Conservation (phyloP, 2,329 filamentous ascomycete species). For the Curvularia sp. region DNA sequence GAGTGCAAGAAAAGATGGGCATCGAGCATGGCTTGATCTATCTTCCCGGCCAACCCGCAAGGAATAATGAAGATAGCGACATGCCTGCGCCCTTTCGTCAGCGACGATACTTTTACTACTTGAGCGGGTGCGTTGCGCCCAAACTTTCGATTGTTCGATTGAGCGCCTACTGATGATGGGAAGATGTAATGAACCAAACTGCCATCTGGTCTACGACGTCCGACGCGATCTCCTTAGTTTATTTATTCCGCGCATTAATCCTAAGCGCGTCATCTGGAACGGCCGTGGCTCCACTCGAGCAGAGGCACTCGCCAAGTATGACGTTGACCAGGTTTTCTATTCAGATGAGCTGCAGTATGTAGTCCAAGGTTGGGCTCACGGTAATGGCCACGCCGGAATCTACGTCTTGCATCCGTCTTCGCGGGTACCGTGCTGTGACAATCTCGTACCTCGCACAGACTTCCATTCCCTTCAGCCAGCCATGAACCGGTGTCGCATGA, state of each 20-base stretch:
- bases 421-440: slow-evolving; percentile 22
- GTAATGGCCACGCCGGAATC: slow-evolving; percentile 28
- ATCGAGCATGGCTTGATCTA: slow-evolving; percentile 60
- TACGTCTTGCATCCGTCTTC: slow-evolving; percentile 48
- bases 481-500: slow-evolving; percentile 78
- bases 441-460: slow-evolving; percentile 27
- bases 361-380: slow-evolving; percentile 42
- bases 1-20: slow-evolving; percentile 47
- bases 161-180: slow-evolving; percentile 19
- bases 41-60: slow-evolving; percentile 59
- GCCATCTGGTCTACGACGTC: slow-evolving; percentile 65
- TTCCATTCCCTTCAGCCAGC: slow-evolving; percentile 65
- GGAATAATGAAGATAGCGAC: slow-evolving; percentile 65
- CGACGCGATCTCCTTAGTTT: slow-evolving; percentile 68
- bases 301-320: slow-evolving; percentile 66
- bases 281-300: slow-evolving; percentile 66
- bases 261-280: slow-evolving; percentile 67
- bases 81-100: slow-evolving; percentile 64
- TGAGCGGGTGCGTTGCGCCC: slow-evolving; percentile 56
- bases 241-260: slow-evolving; percentile 75
- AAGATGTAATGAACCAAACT: slow-evolving; percentile 59
- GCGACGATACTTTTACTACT: slow-evolving; percentile 67
- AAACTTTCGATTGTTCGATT: background rate
- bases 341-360: slow-evolving; percentile 40
- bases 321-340: slow-evolving; percentile 75